phyloP scores from a whole-genome alignment of 352 stramenopile genomes.

The Plasmopara viticola region DNA sequence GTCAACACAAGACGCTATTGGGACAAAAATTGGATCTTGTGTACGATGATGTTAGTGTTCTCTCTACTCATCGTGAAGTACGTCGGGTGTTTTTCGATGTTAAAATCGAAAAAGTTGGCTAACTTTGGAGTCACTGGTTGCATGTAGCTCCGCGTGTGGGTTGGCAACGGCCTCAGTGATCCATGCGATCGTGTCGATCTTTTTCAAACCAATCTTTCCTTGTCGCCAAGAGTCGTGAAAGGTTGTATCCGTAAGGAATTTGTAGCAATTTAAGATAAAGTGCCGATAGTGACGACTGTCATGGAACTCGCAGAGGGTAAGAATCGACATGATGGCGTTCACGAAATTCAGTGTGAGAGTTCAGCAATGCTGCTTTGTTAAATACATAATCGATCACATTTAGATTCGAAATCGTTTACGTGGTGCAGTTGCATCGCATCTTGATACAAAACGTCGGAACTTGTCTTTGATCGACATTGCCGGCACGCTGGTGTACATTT shows the following conservation, averaged over 20 bases:
- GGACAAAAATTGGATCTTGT: slow-evolving; percentile 52
- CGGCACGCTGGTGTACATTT: slow-evolving; percentile 9
- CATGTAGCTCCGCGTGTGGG: slow-evolving; percentile 43
- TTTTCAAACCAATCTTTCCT: slow-evolving; percentile 15
- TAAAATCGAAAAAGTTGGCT: slow-evolving; percentile 2
- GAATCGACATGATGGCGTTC: slow-evolving; percentile 11
- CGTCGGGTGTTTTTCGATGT: background rate
- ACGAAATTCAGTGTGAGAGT: background rate
- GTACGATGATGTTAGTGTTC: slow-evolving; percentile 80
- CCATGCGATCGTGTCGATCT: background rate
- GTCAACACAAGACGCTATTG: slow-evolving; percentile 53
- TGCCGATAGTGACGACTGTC: background rate
- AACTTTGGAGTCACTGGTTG: background rate
- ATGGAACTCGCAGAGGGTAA: background rate
- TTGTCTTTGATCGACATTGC: slow-evolving; percentile 24
- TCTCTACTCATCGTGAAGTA: slow-evolving; percentile 74
- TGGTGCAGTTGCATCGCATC: slow-evolving; percentile 13
- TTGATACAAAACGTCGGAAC: slow-evolving; percentile 18
- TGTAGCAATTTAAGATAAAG: background rate
- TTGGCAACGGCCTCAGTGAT: slow-evolving; percentile 5
- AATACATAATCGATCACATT: slow-evolving; percentile 11
- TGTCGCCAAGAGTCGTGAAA: slow-evolving; percentile 36
- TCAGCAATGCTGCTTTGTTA: background rate
- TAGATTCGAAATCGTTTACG: slow-evolving; percentile 15
- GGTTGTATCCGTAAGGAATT: slow-evolving; percentile 41